A percentile compares a stretch with the other conserved stretches of the same genome.
Conservation (phyloP, 805 yeast genomes). For the Lachancea mirantina region DNA sequence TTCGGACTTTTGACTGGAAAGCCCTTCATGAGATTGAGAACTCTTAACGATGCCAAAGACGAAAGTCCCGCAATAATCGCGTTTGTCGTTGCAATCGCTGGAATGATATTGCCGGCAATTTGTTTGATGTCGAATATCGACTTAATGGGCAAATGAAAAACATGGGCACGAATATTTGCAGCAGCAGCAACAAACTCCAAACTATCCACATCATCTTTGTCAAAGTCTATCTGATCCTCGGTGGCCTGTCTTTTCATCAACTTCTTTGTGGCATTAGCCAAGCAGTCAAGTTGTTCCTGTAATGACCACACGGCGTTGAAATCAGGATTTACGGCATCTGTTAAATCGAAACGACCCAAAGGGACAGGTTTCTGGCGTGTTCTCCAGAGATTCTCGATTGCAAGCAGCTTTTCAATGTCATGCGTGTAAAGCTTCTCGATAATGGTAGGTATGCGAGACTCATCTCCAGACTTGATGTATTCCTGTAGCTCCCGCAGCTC, state of each 20-base stretch:
- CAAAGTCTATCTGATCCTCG: constrained; percentile 55
- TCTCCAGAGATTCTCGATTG: constrained; percentile 73
- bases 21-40: constrained; percentile 33
- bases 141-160: constrained; percentile 63
- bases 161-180: constrained; percentile 64
- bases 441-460: constrained; percentile 36
- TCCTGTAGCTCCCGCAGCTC: constrained; percentile 49
- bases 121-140: constrained; percentile 84
- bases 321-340: constrained; percentile 16
- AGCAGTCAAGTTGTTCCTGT: constrained; percentile 54
- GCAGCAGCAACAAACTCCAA: constrained; percentile 81
- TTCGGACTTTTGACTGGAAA: constrained; percentile 32
- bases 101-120: constrained; percentile 96
- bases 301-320: constrained; percentile 48
- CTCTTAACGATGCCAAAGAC: constrained; percentile 60
- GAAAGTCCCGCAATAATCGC: constrained; percentile 92
- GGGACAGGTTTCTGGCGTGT: constrained; percentile 63
- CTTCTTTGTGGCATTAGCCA: constrained; percentile 40
- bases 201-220: constrained; percentile 92
- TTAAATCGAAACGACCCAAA: constrained; percentile 28
- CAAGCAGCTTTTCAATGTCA: constrained; percentile 72
- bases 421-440: constrained; percentile 53
- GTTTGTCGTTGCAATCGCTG: constrained; percentile 97
- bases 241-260: constrained; percentile 42
- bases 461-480: constrained; percentile 29